These are phyloP conservation scores for Neonectria faginata DNA, from an alignment of 2,329 filamentous ascomycete species.

Conservation along the genomic window DNA sequence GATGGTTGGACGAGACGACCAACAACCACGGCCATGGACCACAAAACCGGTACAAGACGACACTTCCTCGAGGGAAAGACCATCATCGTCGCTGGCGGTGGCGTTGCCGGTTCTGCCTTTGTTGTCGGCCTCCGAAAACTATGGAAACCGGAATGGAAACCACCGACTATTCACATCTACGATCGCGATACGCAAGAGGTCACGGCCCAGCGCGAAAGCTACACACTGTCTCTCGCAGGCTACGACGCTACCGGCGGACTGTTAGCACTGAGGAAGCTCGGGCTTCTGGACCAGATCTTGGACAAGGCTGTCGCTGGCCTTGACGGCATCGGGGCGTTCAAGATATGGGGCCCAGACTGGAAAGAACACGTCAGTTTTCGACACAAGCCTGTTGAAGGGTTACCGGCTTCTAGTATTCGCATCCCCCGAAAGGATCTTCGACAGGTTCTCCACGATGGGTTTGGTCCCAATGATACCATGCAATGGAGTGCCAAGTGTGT, in stretches of 20 bases:
- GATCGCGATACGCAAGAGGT: conserved; percentile 55
- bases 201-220: conserved; percentile 50
- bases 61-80: conserved; percentile 54
- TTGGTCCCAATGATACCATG: conserved; percentile 32
- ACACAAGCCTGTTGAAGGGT: conserved; percentile 45
- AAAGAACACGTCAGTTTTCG: conserved; percentile 49
- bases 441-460: conserved; percentile 48
- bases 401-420: conserved; percentile 53
- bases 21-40: conserved; percentile 30
- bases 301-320: conserved; percentile 48
- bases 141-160: conserved; percentile 48
- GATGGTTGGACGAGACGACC: neutral
- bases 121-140: conserved; percentile 53
- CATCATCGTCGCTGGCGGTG: conserved; percentile 58
- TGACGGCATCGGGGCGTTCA: conserved; percentile 50
- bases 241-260: conserved; percentile 51
- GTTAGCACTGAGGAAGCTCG: conserved; percentile 53
- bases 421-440: conserved; percentile 53
- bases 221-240: conserved; percentile 55
- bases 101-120: conserved; percentile 58
- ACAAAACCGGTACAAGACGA: conserved; percentile 20
- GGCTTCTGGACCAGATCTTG: conserved; percentile 51
- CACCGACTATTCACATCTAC: conserved; percentile 54
- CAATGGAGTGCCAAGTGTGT: conserved; percentile 46
- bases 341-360: conserved; percentile 56